Evolutionary conservation across 192 early-diverging fungal genomes (phyloP).

Genomic region (Coemansia sp.): DNA sequence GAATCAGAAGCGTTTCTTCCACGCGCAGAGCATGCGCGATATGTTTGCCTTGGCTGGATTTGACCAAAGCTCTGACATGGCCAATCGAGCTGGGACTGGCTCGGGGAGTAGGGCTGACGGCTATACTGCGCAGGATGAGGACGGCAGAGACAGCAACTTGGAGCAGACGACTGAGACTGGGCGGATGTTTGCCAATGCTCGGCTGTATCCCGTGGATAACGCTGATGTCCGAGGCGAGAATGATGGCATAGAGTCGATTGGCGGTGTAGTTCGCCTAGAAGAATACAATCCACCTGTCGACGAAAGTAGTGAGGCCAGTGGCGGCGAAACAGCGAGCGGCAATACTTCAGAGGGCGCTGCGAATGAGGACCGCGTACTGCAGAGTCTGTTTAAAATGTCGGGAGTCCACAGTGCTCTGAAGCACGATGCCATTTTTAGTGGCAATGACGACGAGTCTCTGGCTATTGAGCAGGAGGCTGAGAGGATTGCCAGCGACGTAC

Average conservation of each 20-base stretch:
- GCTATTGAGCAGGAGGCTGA: conserved; percentile 82
- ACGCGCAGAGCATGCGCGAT: conserved; percentile 81
- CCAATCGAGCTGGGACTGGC: background rate
- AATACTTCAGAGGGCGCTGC: conserved; percentile 20
- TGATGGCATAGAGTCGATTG: conserved; percentile 29
- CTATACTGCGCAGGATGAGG: background rate
- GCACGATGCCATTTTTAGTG: conserved; percentile 89
- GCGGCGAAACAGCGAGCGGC: background rate
- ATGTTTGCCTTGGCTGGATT: conserved; percentile 76
- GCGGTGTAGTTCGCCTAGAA: conserved; percentile 34
- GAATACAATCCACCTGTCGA: conserved; percentile 15
- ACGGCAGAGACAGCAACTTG: conserved; percentile 17
- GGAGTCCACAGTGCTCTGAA: conserved; percentile 89
- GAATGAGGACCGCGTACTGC: conserved; percentile 73
- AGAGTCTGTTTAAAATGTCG: conserved; percentile 78
- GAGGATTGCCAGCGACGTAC: conserved; percentile 78
- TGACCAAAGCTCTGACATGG: conserved; percentile 9
- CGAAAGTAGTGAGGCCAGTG: conserved; percentile 7
- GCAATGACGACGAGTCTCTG: conserved; percentile 61
- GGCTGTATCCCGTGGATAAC: conserved; percentile 53
- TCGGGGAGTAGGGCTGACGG: background rate
- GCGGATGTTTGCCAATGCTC: conserved; percentile 74
- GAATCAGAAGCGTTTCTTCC: conserved; percentile 87
- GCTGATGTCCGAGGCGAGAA: background rate
- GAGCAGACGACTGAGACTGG: conserved; percentile 77